Evolutionary conservation across 148 eudicot genomes (phyloP).

Genomic region (Nepenthes mirabilis): DNA sequence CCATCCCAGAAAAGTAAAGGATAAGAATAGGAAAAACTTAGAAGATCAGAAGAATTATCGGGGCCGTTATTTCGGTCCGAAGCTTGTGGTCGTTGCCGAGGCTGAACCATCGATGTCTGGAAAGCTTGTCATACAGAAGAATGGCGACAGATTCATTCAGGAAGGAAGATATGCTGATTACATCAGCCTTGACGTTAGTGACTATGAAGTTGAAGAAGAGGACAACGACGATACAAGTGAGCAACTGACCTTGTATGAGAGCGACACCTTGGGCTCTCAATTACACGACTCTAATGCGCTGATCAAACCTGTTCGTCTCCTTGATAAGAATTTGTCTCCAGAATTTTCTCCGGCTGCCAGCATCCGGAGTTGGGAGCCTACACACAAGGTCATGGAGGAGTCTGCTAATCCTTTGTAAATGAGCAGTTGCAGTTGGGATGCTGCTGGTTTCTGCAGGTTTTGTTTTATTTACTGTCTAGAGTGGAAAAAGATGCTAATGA

Average conservation of each 20-base stretch:
- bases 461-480: too few relatives aligned
- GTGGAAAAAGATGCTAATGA: too few relatives aligned
- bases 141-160: slow-evolving; percentile 12
- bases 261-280: slow-evolving; percentile 7
- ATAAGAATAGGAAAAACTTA: slow-evolving; percentile 28
- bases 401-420: too few relatives aligned
- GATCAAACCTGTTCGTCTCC: slow-evolving; percentile 34
- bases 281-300: slow-evolving; percentile 25
- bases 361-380: too few relatives aligned
- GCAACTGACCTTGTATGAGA: slow-evolving; percentile 10
- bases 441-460: too few relatives aligned
- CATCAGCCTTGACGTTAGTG: slow-evolving; percentile 44
- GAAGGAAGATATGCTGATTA: slow-evolving; percentile 53
- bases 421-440: too few relatives aligned
- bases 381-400: too few relatives aligned
- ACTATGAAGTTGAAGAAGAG: slow-evolving; percentile 29
- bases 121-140: slow-evolving; percentile 21
- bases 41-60: slow-evolving; percentile 35
- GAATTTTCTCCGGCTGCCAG: slow-evolving; percentile 3
- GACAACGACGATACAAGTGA: slow-evolving; percentile 6
- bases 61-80: slow-evolving; percentile 72
- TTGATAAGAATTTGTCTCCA: slow-evolving; percentile 9
- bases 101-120: slow-evolving; percentile 11
- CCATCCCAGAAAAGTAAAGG: slow-evolving; percentile 67
- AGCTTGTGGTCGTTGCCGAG: slow-evolving; percentile 15